phyloP scores from a whole-genome alignment of 202 grass and related monocot genomes.

The Carex arenaria region DNA sequence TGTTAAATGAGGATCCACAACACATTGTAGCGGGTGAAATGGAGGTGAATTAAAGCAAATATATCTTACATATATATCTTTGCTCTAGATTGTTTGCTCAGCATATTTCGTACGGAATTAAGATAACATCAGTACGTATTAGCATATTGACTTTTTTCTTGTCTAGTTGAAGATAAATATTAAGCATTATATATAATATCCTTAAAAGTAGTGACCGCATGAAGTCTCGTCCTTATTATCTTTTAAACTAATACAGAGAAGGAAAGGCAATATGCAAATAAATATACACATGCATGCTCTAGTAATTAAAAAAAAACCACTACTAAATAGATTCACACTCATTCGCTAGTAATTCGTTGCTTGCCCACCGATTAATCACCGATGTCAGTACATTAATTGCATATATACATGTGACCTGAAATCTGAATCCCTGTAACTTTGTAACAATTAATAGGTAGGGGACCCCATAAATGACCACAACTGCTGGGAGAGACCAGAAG shows the following conservation, averaged over 20 bases:
- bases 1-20: neutral
- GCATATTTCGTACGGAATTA: neutral
- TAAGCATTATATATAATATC: neutral
- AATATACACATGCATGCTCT: neutral
- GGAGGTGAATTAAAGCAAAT: too few relatives aligned
- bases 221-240: neutral
- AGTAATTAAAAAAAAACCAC: neutral
- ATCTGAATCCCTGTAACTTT: neutral
- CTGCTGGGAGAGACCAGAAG: slow-evolving; percentile 93
- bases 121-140: neutral
- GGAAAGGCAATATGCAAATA: neutral
- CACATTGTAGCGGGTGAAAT: too few relatives aligned
- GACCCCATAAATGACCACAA: slow-evolving; percentile 66
- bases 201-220: too few relatives aligned
- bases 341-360: neutral
- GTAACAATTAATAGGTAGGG: slow-evolving; percentile 46
- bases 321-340: neutral
- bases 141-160: neutral
- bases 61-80: too few relatives aligned
- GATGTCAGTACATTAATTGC: neutral
- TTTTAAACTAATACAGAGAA: neutral
- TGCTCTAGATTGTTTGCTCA: neutral
- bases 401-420: neutral
- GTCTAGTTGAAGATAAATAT: neutral
- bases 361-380: neutral